Evolutionary conservation across 148 eudicot genomes (phyloP).

Genomic region (Cornus kousa): DNA sequence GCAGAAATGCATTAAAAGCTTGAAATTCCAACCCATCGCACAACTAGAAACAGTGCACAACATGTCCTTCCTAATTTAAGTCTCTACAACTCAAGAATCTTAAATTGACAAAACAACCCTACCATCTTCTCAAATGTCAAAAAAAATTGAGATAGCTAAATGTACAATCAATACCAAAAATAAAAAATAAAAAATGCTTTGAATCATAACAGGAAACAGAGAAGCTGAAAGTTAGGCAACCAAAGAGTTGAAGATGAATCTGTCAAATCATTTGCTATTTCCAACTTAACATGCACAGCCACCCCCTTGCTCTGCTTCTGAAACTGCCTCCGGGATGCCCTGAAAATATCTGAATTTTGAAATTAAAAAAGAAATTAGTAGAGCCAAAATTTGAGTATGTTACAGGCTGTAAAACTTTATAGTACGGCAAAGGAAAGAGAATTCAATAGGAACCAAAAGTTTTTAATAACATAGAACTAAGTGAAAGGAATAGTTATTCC

Average conservation of each 20-base stretch:
- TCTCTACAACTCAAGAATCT: not conserved
- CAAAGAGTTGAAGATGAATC: conserved; percentile 2
- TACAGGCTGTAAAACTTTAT: not conserved
- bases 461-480: too few relatives aligned
- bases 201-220: conserved; percentile 1
- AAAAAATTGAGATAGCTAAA: not conserved
- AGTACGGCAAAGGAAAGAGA: not conserved
- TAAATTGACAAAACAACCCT: conserved; percentile 4
- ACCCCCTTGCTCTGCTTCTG: conserved; percentile 27
- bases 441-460: not conserved
- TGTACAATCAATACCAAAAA: conserved; percentile 7
- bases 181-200: conserved; percentile 7
- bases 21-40: not conserved
- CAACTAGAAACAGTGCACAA: not conserved
- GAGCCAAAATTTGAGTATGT: not conserved
- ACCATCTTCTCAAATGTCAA: not conserved
- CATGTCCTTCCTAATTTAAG: too few relatives aligned
- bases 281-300: conserved; percentile 28
- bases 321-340: conserved; percentile 24
- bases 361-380: not conserved
- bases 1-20: not conserved
- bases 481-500: too few relatives aligned
- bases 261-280: not conserved
- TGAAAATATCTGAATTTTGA: conserved; percentile 24
- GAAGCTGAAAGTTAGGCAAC: not conserved